Conservation (phyloP, 306 rosid genomes). For the Rosa persica region DNA sequence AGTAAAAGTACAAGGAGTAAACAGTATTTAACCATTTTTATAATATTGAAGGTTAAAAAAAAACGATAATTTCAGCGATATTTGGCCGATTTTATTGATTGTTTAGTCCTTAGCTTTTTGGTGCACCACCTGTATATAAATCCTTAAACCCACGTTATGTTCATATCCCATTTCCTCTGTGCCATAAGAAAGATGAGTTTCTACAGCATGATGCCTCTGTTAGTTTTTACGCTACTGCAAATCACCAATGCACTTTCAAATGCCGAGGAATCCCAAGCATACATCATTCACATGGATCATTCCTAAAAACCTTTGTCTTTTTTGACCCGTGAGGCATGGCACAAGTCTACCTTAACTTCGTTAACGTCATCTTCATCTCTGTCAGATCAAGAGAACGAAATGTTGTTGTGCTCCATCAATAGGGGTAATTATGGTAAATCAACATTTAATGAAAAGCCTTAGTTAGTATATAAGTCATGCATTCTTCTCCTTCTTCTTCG, state of each 20-base stretch:
- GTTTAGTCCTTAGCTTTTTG: no score
- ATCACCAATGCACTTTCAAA: not conserved
- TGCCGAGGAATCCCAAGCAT: not conserved
- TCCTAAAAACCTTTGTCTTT: not conserved
- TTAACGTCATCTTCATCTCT: not conserved
- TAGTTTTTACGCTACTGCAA: not conserved
- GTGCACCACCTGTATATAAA: not conserved
- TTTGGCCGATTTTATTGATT: no score
- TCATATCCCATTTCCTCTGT: not conserved
- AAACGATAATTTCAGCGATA: no score
- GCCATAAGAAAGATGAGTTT: not conserved
- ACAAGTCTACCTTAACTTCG: not conserved
- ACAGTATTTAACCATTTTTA: no score
- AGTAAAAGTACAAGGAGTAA: no score
- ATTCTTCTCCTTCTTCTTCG: no score
- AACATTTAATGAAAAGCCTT: no score
- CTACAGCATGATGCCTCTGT: not conserved
- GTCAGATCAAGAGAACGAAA: no score
- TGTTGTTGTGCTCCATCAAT: no score
- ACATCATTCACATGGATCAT: conserved; percentile 1
- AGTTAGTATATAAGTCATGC: no score
- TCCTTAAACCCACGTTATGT: not conserved
- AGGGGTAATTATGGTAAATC: no score
- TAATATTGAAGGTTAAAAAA: no score
- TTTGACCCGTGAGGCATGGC: not conserved